Conservation (phyloP, 345 rosid species). For the Pseudoturritis turrita region DNA sequence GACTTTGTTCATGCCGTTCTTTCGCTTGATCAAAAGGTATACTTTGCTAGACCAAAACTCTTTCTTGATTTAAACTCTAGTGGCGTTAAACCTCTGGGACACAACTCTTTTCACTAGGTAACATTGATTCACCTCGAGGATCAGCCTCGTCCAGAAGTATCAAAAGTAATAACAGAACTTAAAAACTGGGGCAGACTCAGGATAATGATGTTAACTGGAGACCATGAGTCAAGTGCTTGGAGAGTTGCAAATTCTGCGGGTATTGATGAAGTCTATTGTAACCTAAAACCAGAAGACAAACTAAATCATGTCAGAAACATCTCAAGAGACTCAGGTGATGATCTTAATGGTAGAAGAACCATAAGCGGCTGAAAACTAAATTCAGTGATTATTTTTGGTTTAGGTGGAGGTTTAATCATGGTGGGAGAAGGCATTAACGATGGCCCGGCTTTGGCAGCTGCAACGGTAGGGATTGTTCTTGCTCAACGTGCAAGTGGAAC, state of each 20-base stretch:
- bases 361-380: not conserved
- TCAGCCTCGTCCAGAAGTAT: constrained; percentile 68
- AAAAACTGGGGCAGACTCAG: constrained; percentile 46
- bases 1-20: constrained; percentile 91
- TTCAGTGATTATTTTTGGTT: constrained; percentile 7
- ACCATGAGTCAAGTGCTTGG: constrained; percentile 80
- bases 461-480: constrained; percentile 84
- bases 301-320: constrained; percentile 68
- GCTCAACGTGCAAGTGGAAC: constrained; percentile 93
- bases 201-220: constrained; percentile 81
- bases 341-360: not conserved
- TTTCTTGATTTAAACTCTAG: not conserved
- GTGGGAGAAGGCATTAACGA: constrained; percentile 96
- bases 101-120: constrained; percentile 39
- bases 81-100: not conserved
- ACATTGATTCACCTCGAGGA: constrained; percentile 89
- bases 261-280: constrained; percentile 62
- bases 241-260: constrained; percentile 84
- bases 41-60: not conserved
- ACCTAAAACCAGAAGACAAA: constrained; percentile 91
- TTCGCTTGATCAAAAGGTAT: constrained; percentile 71
- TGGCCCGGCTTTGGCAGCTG: constrained; percentile 94
- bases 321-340: constrained; percentile 63
- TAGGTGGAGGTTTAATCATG: constrained; percentile 87
- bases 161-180: constrained; percentile 54